phyloP scores from a whole-genome alignment of 1,284 basidiomycete genomes.

The Cyathus pygmaeus region DNA sequence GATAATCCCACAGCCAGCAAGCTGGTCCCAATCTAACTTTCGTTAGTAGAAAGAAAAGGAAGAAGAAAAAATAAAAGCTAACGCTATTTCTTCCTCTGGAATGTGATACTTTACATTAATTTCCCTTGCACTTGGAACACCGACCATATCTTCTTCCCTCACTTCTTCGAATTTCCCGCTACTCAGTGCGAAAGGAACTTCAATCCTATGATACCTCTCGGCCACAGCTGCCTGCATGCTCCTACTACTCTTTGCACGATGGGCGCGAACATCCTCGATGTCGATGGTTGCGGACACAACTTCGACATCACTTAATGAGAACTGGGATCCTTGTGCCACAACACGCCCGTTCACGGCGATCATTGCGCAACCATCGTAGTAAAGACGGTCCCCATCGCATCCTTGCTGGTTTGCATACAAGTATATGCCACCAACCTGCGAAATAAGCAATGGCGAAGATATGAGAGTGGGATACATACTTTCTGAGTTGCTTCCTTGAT shows the following conservation, averaged over 20 bases:
- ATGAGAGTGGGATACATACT: conserved; percentile 50
- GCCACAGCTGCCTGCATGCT: conserved; percentile 89
- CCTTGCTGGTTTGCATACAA: conserved; percentile 99
- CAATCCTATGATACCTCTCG: conserved; percentile 80
- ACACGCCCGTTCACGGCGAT: conserved; percentile 95
- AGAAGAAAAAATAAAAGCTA: conserved; percentile 43
- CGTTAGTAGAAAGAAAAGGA: conserved; percentile 7
- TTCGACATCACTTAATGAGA: conserved; percentile 95
- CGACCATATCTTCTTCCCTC: conserved; percentile 61
- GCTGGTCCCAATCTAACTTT: conserved; percentile 87
- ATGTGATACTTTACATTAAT: conserved; percentile 81
- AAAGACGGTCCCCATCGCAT: conserved; percentile 96
- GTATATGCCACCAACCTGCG: conserved; percentile 93
- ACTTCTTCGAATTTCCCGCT: conserved; percentile 76
- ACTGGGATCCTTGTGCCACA: conserved; percentile 95
- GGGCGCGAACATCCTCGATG: conserved; percentile 92
- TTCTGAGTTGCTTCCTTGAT: conserved; percentile 98
- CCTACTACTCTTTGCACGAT: conserved; percentile 83
- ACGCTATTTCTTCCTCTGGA: conserved; percentile 98
- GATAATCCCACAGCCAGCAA: conserved; percentile 99
- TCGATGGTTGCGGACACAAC: conserved; percentile 96
- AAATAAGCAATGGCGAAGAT: conserved; percentile 6
- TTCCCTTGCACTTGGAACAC: conserved; percentile 53
- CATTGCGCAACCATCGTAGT: conserved; percentile 97
- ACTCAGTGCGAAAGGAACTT: conserved; percentile 82